These are phyloP conservation scores for Suillus subaureus DNA, from an alignment of 768 basidiomycete species.

Conservation along the genomic window DNA sequence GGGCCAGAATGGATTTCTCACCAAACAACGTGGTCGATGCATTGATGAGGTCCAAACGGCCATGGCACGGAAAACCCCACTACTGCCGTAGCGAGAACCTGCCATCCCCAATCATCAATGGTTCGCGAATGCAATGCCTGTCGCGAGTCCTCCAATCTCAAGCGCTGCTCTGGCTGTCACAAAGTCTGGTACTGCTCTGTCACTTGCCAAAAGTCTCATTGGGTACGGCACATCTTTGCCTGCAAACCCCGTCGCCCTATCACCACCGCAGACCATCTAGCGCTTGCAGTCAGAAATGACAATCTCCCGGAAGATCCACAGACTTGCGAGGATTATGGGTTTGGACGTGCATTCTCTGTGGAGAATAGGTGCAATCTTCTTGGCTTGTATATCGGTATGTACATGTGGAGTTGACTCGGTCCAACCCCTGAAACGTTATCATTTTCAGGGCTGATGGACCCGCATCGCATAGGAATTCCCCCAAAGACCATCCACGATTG, in stretches of 20 bases:
- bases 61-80: too few species aligned
- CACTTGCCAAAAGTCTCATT: background rate
- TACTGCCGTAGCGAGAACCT: too few species aligned
- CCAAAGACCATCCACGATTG: constrained; percentile 34
- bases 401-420: background rate
- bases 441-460: constrained; percentile 26
- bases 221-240: background rate
- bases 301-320: constrained; percentile 33
- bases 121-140: too few species aligned
- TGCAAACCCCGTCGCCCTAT: background rate
- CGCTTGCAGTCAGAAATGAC: constrained; percentile 26
- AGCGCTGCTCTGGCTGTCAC: background rate
- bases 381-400: constrained; percentile 31
- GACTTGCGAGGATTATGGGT: constrained; percentile 38
- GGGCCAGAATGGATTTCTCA: too few species aligned
- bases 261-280: constrained; percentile 23
- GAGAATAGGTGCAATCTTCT: constrained; percentile 25
- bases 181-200: background rate
- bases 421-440: too few species aligned
- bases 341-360: constrained; percentile 23
- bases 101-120: too few species aligned
- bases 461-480: constrained; percentile 16
- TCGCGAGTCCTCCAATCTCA: background rate
- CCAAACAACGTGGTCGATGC: too few species aligned
- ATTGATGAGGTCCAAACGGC: too few species aligned